Evolutionary conservation across 2,329 filamentous ascomycete genomes (phyloP).

Genomic region (Verticillium klebahnii): DNA sequence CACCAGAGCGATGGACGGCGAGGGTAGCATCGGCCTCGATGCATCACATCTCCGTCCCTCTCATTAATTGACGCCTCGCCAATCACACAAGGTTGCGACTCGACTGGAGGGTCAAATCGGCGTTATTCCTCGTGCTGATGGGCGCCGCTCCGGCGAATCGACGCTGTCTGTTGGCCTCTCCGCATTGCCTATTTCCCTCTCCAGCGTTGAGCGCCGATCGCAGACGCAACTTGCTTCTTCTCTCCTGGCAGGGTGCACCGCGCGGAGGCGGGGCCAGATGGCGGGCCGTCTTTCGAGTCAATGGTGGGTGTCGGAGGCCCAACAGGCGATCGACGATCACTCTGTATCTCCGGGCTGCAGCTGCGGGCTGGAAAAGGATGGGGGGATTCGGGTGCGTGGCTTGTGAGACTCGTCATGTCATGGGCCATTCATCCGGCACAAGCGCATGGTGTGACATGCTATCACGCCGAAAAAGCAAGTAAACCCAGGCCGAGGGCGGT

Average conservation of each 20-base stretch:
- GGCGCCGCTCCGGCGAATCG: conserved; percentile 1
- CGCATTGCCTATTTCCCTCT: conserved; percentile 1
- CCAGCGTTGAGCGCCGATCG: background rate
- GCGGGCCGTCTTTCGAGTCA: background rate
- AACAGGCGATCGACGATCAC: background rate
- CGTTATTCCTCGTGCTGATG: conserved; percentile 7
- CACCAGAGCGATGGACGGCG: background rate
- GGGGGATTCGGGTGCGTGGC: background rate
- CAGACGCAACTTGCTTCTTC: conserved; percentile 4
- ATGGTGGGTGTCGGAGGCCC: background rate
- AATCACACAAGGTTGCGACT: background rate
- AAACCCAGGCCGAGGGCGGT: background rate
- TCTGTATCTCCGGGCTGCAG: background rate
- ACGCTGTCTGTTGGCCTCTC: conserved; percentile 1
- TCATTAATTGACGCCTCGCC: background rate
- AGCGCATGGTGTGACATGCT: background rate
- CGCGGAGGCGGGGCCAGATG: background rate
- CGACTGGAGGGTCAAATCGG: conserved; percentile 8
- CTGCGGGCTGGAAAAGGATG: background rate
- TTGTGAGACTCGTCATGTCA: background rate
- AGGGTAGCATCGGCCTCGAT: background rate
- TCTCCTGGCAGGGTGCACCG: background rate
- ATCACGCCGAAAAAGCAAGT: background rate
- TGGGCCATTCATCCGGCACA: background rate
- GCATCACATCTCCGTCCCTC: background rate